Evolutionary conservation across 371 early-diverging fungal genomes (phyloP), one percentile per base, ranked within the genome.

Genomic region (Mucor piriformis): DNA sequence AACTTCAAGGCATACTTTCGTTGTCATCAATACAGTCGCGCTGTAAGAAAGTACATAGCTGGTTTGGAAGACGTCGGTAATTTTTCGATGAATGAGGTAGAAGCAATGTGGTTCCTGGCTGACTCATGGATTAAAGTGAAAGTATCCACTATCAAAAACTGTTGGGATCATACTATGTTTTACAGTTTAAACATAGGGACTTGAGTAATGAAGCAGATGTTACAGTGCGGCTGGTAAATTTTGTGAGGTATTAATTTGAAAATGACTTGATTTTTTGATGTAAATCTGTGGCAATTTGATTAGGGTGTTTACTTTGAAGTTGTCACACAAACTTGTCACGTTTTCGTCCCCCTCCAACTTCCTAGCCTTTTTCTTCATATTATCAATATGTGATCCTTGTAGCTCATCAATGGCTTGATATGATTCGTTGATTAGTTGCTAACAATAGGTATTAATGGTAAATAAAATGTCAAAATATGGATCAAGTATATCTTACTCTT

Each of bases 401-500:
- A 55, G 51, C 50, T 61, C 51, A 54, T 61, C 56, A 27, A 55
- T 61, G 35, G 62, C 55, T 54, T 44, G 55, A 50, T 44, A 61
- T 50, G 62, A 50, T 61, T 61, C 55, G 55, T 44, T 50, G 43
- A 61, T 61, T 50, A 55, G 43, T 61, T 55, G 55, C 62, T 61
- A 61, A 42, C 61, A 61, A 61, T 32, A 49, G 49, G 48, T 40
- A 54, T 61, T 54, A 54, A 54, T 42, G 50, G 50, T 61, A 54
- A 61, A 54, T 61, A 54, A 61, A 61, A 54, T 61, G 54, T 42
- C 54, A 54, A 54, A 54, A 54, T 48, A 61, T 50, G 43, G 55
- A 55, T 54, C 62, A 55, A 61, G 51, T 61, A 61, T 61, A 55
- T 61, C 62, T 61, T 61, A 55, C 61, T 50, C 56, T 54, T 35